Evolutionary conservation across 2,329 filamentous ascomycete genomes (phyloP).

Genomic region (Fusarium continuum): DNA sequence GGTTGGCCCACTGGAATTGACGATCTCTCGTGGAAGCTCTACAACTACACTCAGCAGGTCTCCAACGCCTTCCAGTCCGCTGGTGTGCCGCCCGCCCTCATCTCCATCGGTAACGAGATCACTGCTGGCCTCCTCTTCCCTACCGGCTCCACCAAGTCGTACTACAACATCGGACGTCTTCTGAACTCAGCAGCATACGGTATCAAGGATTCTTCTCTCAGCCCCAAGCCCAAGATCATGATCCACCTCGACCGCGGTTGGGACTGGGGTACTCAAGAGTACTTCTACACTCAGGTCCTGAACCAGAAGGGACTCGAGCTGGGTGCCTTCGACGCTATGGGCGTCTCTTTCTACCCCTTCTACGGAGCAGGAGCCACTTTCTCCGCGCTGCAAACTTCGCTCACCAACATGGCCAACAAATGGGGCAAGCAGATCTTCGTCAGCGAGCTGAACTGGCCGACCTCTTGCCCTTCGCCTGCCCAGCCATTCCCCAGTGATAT

Average conservation of each 20-base stretch:
- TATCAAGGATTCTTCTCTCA: conserved; percentile 69
- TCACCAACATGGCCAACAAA: conserved; percentile 66
- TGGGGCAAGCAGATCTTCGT: conserved; percentile 75
- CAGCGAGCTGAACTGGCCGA: conserved; percentile 77
- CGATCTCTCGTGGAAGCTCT: conserved; percentile 67
- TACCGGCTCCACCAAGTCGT: conserved; percentile 61
- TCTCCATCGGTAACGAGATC: conserved; percentile 81
- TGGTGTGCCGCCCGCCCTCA: conserved; percentile 65
- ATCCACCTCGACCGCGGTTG: conserved; percentile 81
- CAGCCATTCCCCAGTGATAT: conserved; percentile 70
- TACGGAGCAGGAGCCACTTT: conserved; percentile 69
- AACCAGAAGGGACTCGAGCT: conserved; percentile 57
- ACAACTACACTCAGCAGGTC: conserved; percentile 73
- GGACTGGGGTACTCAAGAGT: conserved; percentile 72
- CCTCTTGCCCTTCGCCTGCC: conserved; percentile 65
- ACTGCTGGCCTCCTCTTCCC: conserved; percentile 73
- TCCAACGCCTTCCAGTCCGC: conserved; percentile 67
- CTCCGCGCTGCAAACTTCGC: conserved; percentile 60
- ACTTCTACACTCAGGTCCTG: conserved; percentile 70
- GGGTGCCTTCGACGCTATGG: conserved; percentile 75
- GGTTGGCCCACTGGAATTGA: conserved; percentile 71
- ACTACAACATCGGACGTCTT: conserved; percentile 69
- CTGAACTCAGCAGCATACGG: conserved; percentile 71
- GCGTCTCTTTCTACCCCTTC: conserved; percentile 79
- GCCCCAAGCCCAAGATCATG: conserved; percentile 72